Percentiles rank a stretch among this genome's conserved stretches.
phyloP scores from a whole-genome alignment of 495 filamentous ascomycete genomes.

The Podospora australis region DNA sequence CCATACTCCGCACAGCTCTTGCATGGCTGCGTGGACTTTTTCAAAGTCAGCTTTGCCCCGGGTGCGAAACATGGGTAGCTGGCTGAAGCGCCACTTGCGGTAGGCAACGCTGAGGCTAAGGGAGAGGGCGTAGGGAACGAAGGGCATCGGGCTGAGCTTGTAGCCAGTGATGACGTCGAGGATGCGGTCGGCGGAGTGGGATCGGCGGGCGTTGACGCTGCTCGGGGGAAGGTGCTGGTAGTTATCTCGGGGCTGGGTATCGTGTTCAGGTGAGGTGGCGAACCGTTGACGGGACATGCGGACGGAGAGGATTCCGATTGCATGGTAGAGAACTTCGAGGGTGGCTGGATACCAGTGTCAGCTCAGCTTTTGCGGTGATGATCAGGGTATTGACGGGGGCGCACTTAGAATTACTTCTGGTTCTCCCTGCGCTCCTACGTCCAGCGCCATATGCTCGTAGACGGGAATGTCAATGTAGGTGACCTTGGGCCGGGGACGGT shows the following conservation, averaged over 20 bases:
- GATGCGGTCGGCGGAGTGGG: slow-evolving; percentile 58
- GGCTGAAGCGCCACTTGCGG: slow-evolving; percentile 61
- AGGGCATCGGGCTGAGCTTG: slow-evolving; percentile 49
- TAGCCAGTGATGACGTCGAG: slow-evolving; percentile 54
- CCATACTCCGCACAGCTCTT: slow-evolving; percentile 51
- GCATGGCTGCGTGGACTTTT: slow-evolving; percentile 50
- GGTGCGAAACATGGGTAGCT: slow-evolving; percentile 54
- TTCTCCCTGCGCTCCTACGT: slow-evolving; percentile 35
- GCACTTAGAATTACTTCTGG: slow-evolving; percentile 41
- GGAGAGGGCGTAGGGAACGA: slow-evolving; percentile 61
- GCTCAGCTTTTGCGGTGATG: neutral
- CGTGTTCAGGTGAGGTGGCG: slow-evolving; percentile 17
- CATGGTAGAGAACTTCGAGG: slow-evolving; percentile 64
- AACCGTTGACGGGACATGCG: slow-evolving; percentile 29
- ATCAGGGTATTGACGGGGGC: slow-evolving; percentile 28
- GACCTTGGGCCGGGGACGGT: slow-evolving; percentile 53
- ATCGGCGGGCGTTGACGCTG: slow-evolving; percentile 51
- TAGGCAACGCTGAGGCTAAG: slow-evolving; percentile 66
- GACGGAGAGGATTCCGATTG: slow-evolving; percentile 56
- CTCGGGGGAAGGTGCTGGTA: slow-evolving; percentile 47
- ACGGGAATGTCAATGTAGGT: slow-evolving; percentile 49
- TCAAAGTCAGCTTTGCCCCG: slow-evolving; percentile 56
- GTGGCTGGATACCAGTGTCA: slow-evolving; percentile 36
- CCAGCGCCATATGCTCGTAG: slow-evolving; percentile 59
- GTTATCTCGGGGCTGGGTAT: slow-evolving; percentile 19